A percentile compares a stretch with the other conserved stretches of the same genome.
Evolutionary conservation across 257 asterid genomes (phyloP).

Genomic region (Paulownia fortunei): DNA sequence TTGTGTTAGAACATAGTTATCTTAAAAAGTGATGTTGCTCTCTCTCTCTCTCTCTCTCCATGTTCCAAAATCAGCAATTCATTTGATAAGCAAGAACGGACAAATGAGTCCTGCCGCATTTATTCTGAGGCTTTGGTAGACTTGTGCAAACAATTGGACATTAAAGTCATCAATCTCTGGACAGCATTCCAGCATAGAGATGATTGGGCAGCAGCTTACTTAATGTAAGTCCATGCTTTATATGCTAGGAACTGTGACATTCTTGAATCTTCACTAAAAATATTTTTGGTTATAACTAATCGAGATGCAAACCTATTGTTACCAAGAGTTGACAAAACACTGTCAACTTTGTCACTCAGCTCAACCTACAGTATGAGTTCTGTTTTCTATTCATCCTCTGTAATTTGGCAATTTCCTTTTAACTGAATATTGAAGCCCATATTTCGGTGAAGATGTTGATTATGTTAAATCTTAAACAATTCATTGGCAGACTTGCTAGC

Average conservation of each 20-base stretch:
- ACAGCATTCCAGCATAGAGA: constrained; percentile 58
- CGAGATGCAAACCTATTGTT: neutral
- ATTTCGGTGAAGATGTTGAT: no score
- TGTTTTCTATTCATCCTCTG: neutral
- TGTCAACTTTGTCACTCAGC: neutral
- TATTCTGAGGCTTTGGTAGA: constrained; percentile 68
- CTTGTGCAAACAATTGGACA: constrained; percentile 54
- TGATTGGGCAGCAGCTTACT: constrained; percentile 60
- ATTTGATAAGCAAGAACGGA: constrained; percentile 47
- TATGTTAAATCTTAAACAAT: no score
- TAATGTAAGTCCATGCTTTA: constrained; percentile 44
- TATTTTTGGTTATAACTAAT: neutral
- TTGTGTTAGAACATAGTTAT: neutral
- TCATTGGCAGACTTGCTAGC: no score
- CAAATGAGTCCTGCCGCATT: constrained; percentile 51
- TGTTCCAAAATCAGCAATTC: constrained; percentile 29
- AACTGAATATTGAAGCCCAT: no score
- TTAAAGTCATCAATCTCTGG: constrained; percentile 70
- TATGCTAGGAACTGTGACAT: neutral
- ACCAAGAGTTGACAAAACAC: no score
- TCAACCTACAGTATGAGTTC: neutral
- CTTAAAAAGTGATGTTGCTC: neutral
- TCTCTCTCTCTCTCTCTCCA: neutral
- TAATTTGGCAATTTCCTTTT: no score
- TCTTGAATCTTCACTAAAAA: neutral